Base-by-base conservation (phyloP, 768 basidiomycete genomes). In the Nevesoporus exiguus region DNA sequence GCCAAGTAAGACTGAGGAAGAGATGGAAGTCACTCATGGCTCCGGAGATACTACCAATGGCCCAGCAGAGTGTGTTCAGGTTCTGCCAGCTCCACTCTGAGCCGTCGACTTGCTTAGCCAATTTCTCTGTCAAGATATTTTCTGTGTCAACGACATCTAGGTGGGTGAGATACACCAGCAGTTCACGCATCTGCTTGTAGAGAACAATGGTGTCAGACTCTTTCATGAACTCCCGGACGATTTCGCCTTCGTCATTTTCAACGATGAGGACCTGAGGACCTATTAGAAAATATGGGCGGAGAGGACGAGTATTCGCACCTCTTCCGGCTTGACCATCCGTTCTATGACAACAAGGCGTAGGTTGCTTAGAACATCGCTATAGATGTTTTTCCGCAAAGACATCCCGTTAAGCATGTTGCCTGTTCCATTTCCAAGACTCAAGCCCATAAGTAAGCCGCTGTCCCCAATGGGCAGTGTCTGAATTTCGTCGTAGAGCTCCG, bases 1-100 rank as follows among this genome's bases (percentile, higher is more conserved):
- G 27, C 36, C 37, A 40, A 48, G 39, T 3, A 24, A 42, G 33
- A 30, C 36, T 22, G 21, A 53, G 3, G 24, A 15, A 44, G 13
- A 15, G 10, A 55, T 41, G 49, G 21, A 14, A 80, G 91, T 70
- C 66, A 95, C 95, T 98, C 97, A 98, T 99, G 3, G 96, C 95
- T 40, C 95, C 94, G 21, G 96, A 98, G 57, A 99, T 98, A 2
- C 95, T 98, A 54, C 97, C 97, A 63, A 98, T 99, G 50, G 97
- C 97, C 97, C 97, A 99, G 73, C 97, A 99, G 11, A 99, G 84
- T 4, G 96, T 98, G 73, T 98, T 99, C 51, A 98, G 77, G 70
- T 98, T 98, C 64, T 97, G 90, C 97, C 97, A 99, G 25, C 94
- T 97, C 97, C 97, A 99, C 72, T 99, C 97, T 11, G 88, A 84